Conservation (phyloP, 305 asterid species). For the Andrographis paniculata region DNA sequence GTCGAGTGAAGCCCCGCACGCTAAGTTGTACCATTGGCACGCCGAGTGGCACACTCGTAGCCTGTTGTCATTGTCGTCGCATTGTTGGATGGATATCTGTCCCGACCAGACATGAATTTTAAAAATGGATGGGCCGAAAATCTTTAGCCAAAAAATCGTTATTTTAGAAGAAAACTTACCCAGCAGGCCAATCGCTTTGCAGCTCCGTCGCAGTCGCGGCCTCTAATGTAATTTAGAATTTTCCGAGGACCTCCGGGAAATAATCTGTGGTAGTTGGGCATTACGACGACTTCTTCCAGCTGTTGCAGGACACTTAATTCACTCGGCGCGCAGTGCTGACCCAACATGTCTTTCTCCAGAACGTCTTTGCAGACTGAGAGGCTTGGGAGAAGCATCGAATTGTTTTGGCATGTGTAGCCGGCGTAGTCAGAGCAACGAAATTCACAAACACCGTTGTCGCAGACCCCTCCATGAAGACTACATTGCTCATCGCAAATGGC, state of each 20-base stretch:
- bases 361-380: constrained; percentile 86
- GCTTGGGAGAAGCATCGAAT: constrained; percentile 74
- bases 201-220: constrained; percentile 91
- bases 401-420: constrained; percentile 96
- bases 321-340: constrained; percentile 95
- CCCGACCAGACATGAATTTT: too few relatives aligned
- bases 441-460: constrained; percentile 94
- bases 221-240: constrained; percentile 76
- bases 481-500: constrained; percentile 94
- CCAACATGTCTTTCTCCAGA: constrained; percentile 50
- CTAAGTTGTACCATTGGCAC: constrained; percentile 76
- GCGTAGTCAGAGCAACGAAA: constrained; percentile 98
- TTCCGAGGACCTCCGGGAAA: constrained; percentile 97
- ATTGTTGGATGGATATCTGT: constrained; percentile 90
- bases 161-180: constrained; percentile 42
- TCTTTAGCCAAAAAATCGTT: neutral
- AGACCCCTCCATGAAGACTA: constrained; percentile 98
- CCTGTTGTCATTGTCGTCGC: constrained; percentile 84
- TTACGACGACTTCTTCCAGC: constrained; percentile 94
- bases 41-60: constrained; percentile 90
- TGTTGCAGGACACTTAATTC: constrained; percentile 85
- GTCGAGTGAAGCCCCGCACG: constrained; percentile 92
- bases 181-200: constrained; percentile 97
- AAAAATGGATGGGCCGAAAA: constrained; percentile 5
- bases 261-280: constrained; percentile 95